A percentile compares a stretch with the other conserved stretches of the same genome.
Conservation (phyloP, 2,329 filamentous ascomycete species). For the Apiospora saccharicola region DNA sequence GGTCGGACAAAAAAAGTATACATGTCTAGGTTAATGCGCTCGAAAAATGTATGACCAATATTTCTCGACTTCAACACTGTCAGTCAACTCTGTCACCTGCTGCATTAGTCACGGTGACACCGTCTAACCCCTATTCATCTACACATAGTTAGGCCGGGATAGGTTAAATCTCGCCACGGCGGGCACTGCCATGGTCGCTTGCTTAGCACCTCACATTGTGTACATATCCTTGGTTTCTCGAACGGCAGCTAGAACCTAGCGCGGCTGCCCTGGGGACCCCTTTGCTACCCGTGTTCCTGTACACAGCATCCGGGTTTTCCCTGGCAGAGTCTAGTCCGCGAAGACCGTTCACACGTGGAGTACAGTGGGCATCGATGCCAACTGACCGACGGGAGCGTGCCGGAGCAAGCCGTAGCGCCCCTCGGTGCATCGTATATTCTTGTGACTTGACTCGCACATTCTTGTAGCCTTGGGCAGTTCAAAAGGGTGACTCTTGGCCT, state of each 20-base stretch:
- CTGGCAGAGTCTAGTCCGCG: background rate
- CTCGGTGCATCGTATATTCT: background rate
- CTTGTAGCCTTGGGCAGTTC: background rate
- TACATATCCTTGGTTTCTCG: background rate
- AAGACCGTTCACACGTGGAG: constrained; percentile 6
- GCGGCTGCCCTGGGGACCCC: background rate
- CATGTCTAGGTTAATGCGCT: background rate
- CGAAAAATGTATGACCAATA: background rate
- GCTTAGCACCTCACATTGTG: background rate
- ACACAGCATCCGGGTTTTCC: constrained; percentile 7
- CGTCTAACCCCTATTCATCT: background rate
- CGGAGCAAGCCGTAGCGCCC: constrained; percentile 3
- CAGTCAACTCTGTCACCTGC: background rate
- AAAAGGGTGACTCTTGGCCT: background rate
- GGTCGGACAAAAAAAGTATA: background rate
- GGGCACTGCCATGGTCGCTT: background rate
- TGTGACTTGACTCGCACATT: background rate
- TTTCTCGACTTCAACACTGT: background rate
- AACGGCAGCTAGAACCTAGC: constrained; percentile 14
- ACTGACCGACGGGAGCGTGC: background rate
- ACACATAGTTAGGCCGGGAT: background rate
- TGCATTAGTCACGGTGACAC: background rate
- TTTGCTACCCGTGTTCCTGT: background rate
- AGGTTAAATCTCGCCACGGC: background rate
- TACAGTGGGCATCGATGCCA: background rate